A percentile compares a stretch with the other conserved stretches of the same genome.
These are phyloP conservation scores for Friedmanniomyces simplex DNA, from an alignment of 495 filamentous ascomycete species.

Conservation along the genomic window DNA sequence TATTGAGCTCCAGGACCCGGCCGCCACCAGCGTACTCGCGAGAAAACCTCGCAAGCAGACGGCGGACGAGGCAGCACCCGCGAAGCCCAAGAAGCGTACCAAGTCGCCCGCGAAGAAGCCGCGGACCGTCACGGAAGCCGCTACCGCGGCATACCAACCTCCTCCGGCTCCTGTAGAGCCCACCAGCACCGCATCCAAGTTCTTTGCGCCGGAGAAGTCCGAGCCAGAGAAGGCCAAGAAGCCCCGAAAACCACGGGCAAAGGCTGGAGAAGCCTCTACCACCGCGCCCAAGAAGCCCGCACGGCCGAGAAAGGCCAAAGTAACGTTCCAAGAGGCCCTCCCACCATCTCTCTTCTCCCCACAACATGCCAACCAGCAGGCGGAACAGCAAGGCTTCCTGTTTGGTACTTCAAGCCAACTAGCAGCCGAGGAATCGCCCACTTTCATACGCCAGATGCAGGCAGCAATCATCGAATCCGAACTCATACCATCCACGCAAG, in stretches of 20 bases:
- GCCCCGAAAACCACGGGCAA: constrained; percentile 15
- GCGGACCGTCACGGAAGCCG: constrained; percentile 69
- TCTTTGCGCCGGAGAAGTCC: constrained; percentile 15
- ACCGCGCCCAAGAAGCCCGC: constrained; percentile 23
- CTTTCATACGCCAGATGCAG: constrained; percentile 56
- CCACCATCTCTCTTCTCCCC: constrained; percentile 47
- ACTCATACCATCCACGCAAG: constrained; percentile 2
- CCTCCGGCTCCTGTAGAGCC: constrained; percentile 25
- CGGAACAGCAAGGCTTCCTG: constrained; percentile 68
- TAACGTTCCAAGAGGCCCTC: constrained; percentile 36
- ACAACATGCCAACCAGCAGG: constrained; percentile 52
- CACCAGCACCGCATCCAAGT: constrained; percentile 14
- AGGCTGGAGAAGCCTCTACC: constrained; percentile 28
- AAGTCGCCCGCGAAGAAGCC: constrained; percentile 60
- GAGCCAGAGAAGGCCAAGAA: constrained; percentile 7
- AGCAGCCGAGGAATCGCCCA: constrained; percentile 62
- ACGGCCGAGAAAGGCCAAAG: constrained; percentile 36
- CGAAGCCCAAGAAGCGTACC: background rate
- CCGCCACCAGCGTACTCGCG: background rate
- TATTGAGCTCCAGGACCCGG: constrained; percentile 7
- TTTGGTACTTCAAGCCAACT: constrained; percentile 93
- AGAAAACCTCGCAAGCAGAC: background rate
- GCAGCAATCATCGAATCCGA: constrained; percentile 56
- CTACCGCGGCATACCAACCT: constrained; percentile 61
- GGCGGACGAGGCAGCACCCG: background rate